Percentiles rank a stretch among this genome's conserved stretches.
Conservation (phyloP, 306 rosid species). For the Cucumis cinereus region DNA sequence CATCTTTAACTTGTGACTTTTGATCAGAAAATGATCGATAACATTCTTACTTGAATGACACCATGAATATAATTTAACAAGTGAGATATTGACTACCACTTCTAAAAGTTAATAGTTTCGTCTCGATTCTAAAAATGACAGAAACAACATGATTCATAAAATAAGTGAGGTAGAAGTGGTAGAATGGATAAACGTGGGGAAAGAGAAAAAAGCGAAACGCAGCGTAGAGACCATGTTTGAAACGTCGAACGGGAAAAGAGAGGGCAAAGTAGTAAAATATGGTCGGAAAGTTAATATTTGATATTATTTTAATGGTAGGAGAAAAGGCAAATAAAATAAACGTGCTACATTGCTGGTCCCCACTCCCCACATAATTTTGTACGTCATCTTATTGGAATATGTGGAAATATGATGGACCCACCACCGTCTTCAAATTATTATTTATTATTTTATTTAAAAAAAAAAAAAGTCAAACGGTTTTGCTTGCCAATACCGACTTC, state of each 20-base stretch:
- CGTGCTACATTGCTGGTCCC: not conserved
- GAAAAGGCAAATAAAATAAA: not conserved
- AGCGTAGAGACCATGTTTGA: not conserved
- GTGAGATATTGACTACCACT: too few species aligned
- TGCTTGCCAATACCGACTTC: not conserved
- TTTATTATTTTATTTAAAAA: not conserved
- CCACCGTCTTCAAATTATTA: not conserved
- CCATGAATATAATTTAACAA: too few species aligned
- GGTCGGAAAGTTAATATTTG: not conserved
- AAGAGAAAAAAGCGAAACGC: not conserved
- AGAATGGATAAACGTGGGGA: not conserved
- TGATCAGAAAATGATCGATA: too few species aligned
- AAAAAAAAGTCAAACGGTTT: not conserved
- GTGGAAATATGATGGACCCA: slow-evolving; percentile 7
- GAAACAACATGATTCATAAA: not conserved
- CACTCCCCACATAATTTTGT: not conserved
- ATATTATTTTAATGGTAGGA: not conserved
- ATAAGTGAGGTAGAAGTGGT: not conserved
- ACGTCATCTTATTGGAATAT: not conserved
- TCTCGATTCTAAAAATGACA: too few species aligned
- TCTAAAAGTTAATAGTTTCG: too few species aligned
- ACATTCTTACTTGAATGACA: too few species aligned
- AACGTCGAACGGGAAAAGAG: not conserved
- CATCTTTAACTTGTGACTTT: too few species aligned
- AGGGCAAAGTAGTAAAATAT: not conserved